Percentiles rank a stretch among this genome's conserved stretches.
phyloP scores from a whole-genome alignment of 306 rosid genomes.

The Crotalaria pallida region DNA sequence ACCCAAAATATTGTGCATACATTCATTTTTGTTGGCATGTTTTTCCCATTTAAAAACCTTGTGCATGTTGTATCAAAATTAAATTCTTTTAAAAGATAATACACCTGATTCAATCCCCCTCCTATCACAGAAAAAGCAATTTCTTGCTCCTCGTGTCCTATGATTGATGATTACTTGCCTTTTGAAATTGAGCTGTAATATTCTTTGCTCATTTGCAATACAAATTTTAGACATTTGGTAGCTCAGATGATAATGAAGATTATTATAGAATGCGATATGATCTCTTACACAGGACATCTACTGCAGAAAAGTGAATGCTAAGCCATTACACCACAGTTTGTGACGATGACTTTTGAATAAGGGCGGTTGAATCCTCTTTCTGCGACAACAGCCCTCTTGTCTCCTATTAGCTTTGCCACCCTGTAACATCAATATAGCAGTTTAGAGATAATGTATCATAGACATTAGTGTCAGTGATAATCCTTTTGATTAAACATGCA shows the following conservation, averaged over 20 bases:
- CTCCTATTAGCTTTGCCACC: constrained; percentile 91
- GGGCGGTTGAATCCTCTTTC: constrained; percentile 92
- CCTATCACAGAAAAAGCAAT: constrained; percentile 10
- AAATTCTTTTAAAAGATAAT: not conserved
- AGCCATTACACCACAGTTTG: constrained; percentile 43
- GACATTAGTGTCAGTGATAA: too few species aligned
- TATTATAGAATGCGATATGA: too few species aligned
- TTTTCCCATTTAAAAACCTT: constrained; percentile 15
- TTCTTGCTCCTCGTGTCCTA: constrained; percentile 15
- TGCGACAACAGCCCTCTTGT: constrained; percentile 78
- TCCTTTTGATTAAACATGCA: too few species aligned
- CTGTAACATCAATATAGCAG: constrained; percentile 30
- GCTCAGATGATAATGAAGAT: too few species aligned
- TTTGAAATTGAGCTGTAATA: too few species aligned
- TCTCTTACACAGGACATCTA: too few species aligned
- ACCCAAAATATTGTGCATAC: constrained; percentile 12
- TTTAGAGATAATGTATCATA: not conserved
- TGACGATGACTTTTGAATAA: constrained; percentile 56
- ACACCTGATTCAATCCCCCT: not conserved
- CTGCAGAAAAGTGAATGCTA: not conserved
- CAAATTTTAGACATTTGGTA: too few species aligned
- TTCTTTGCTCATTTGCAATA: too few species aligned
- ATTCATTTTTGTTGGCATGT: constrained; percentile 5
- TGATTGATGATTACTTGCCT: constrained; percentile 17
- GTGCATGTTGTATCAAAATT: constrained; percentile 22